These are phyloP conservation scores for Lepidium campestre DNA, from an alignment of 441 rosid genomes.

Conservation along the genomic window DNA sequence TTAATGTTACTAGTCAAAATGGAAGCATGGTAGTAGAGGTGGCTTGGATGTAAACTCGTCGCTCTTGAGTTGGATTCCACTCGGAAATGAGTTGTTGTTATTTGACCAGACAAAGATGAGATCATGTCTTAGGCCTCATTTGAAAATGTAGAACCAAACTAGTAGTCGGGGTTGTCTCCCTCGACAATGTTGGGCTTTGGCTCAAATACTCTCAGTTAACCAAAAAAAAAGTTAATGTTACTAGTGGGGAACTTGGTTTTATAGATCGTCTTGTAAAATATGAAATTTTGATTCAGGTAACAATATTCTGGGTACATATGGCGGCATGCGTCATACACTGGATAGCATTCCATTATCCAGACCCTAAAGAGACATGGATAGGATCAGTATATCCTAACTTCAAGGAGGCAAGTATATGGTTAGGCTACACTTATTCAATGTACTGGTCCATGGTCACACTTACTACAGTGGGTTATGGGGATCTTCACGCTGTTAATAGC, in stretches of 20 bases:
- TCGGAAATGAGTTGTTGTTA: no score
- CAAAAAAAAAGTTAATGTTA: not conserved
- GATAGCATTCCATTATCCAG: conserved; percentile 54
- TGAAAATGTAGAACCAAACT: no score
- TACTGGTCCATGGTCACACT: conserved; percentile 95
- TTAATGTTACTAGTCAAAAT: no score
- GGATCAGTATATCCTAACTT: conserved; percentile 51
- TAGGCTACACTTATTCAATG: conserved; percentile 81
- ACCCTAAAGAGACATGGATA: conserved; percentile 60
- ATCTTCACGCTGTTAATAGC: conserved; percentile 65
- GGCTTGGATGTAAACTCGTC: no score
- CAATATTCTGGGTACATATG: conserved; percentile 66
- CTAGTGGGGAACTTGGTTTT: not conserved
- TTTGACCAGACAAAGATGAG: no score
- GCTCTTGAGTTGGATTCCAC: no score
- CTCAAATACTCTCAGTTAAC: no score
- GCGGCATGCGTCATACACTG: conserved; percentile 82
- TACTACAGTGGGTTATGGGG: conserved; percentile 94
- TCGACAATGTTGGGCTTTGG: no score
- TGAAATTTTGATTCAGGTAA: conserved; percentile 41
- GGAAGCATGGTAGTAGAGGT: no score
- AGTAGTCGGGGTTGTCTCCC: no score
- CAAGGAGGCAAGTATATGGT: conserved; percentile 63
- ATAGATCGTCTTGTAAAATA: not conserved
- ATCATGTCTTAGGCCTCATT: no score